Percentiles rank a stretch among this genome's conserved stretches.
phyloP scores from a whole-genome alignment of 805 yeast genomes.

The Wickerhamomyces tratensis region DNA sequence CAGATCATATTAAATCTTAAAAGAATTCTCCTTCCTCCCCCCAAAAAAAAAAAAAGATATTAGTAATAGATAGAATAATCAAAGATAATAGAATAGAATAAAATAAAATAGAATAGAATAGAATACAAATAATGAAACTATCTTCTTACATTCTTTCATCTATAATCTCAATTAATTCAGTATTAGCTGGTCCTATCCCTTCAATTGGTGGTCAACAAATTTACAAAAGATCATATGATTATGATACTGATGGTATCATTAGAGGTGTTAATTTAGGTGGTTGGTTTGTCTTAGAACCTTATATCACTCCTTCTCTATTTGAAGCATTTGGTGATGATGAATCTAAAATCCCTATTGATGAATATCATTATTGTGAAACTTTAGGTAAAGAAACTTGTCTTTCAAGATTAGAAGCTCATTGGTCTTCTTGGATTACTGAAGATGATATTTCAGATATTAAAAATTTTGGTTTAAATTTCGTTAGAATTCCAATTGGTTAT shows the following conservation, averaged over 20 bases:
- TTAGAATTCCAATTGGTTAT: slow-evolving; percentile 88
- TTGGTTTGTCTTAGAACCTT: slow-evolving; percentile 85
- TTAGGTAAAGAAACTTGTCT: slow-evolving; percentile 55
- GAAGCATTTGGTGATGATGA: slow-evolving; percentile 31
- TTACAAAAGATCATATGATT: slow-evolving; percentile 14
- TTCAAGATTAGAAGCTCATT: slow-evolving; percentile 50
- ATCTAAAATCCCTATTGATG: slow-evolving; percentile 63
- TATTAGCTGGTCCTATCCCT: slow-evolving; percentile 23
- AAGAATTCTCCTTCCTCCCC: too few species aligned
- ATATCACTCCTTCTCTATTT: slow-evolving; percentile 73
- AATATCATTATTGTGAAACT: slow-evolving; percentile 52
- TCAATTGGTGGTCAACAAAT: slow-evolving; percentile 16
- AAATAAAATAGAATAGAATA: too few species aligned
- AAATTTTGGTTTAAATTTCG: slow-evolving; percentile 64
- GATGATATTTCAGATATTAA: slow-evolving; percentile 55
- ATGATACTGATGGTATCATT: slow-evolving; percentile 15
- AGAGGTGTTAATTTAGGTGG: slow-evolving; percentile 83
- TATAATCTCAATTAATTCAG: too few species aligned
- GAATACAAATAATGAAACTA: too few species aligned
- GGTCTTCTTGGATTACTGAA: slow-evolving; percentile 73
- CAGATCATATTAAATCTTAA: too few species aligned
- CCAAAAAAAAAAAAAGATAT: too few species aligned
- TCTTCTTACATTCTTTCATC: too few species aligned
- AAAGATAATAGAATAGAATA: too few species aligned
- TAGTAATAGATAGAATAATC: too few species aligned